These are phyloP conservation scores for Elsinoe ampelina DNA, from an alignment of 2,329 filamentous ascomycete genomes.

Conservation along the genomic window DNA sequence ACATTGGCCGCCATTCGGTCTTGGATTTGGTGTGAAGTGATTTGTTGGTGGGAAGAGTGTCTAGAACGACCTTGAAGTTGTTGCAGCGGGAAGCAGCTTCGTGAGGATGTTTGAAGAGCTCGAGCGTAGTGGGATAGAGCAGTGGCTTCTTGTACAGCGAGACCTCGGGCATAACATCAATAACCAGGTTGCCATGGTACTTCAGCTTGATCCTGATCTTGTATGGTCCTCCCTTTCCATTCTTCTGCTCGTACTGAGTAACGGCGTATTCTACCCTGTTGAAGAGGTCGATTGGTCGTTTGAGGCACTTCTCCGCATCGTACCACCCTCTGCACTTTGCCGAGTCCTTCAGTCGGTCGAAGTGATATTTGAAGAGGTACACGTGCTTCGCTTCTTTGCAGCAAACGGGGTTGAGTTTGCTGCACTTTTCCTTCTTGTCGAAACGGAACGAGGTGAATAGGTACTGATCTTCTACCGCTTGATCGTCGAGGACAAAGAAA, in stretches of 20 bases:
- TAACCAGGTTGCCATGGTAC: constrained; percentile 31
- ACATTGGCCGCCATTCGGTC: constrained; percentile 65
- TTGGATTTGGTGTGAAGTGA: constrained; percentile 74
- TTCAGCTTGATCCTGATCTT: constrained; percentile 50
- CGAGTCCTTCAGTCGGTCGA: constrained; percentile 62
- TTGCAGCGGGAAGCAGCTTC: constrained; percentile 21
- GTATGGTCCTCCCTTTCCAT: constrained; percentile 19
- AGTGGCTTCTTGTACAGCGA: constrained; percentile 34
- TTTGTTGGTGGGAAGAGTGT: constrained; percentile 41
- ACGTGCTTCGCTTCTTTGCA: constrained; percentile 45
- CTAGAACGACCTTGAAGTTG: constrained; percentile 39
- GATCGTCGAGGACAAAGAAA: constrained; percentile 14
- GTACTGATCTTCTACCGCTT: constrained; percentile 21
- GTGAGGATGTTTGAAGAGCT: constrained; percentile 27
- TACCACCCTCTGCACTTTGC: constrained; percentile 43
- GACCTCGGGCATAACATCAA: constrained; percentile 31
- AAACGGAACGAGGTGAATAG: constrained; percentile 65
- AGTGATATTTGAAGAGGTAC: constrained; percentile 71
- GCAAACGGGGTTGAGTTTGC: constrained; percentile 38
- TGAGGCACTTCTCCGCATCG: constrained; percentile 26
- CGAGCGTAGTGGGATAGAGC: constrained; percentile 50
- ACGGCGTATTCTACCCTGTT: constrained; percentile 27
- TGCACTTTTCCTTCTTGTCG: constrained; percentile 41
- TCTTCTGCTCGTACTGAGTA: constrained; percentile 24
- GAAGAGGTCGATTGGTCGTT: constrained; percentile 26